phyloP scores from a whole-genome alignment of 208 protist species.

The Trichomonas gallinae region DNA sequence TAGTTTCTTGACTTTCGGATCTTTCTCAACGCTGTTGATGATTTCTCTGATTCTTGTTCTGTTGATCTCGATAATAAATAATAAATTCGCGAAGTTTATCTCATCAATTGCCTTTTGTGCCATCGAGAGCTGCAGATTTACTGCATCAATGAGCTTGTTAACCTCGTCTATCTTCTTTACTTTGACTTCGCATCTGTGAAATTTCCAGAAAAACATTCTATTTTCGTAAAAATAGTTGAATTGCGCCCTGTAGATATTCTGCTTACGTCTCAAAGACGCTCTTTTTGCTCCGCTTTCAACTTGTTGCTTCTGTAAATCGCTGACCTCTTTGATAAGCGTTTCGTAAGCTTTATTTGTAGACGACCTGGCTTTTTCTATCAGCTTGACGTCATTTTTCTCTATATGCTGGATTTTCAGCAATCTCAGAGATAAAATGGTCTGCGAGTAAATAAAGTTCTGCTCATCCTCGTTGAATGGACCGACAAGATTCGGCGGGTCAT shows the following conservation, averaged over 20 bases:
- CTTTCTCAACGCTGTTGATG: not conserved
- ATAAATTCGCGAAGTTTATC: not conserved
- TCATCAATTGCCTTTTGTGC: not conserved
- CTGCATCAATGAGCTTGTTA: not conserved
- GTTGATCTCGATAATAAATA: not conserved
- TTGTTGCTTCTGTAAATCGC: not conserved
- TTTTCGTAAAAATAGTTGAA: not conserved
- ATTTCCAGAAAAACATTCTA: not conserved
- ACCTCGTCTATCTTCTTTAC: not conserved
- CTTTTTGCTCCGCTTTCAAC: not conserved
- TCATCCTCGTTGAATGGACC: not conserved
- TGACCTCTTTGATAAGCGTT: not conserved
- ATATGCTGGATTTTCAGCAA: not conserved
- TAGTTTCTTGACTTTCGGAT: not conserved
- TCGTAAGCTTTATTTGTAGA: not conserved
- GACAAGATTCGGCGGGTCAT: not conserved
- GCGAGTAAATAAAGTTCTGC: not conserved
- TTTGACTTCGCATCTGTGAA: not conserved
- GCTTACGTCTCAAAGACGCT: not conserved
- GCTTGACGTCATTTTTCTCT: not conserved
- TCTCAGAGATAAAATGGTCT: not conserved
- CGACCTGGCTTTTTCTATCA: not conserved
- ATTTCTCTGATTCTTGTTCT: not conserved
- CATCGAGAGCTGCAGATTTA: not conserved
- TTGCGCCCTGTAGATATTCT: not conserved